phyloP scores from a whole-genome alignment of 148 eudicot genomes.

The Vaccinium darrowii region DNA sequence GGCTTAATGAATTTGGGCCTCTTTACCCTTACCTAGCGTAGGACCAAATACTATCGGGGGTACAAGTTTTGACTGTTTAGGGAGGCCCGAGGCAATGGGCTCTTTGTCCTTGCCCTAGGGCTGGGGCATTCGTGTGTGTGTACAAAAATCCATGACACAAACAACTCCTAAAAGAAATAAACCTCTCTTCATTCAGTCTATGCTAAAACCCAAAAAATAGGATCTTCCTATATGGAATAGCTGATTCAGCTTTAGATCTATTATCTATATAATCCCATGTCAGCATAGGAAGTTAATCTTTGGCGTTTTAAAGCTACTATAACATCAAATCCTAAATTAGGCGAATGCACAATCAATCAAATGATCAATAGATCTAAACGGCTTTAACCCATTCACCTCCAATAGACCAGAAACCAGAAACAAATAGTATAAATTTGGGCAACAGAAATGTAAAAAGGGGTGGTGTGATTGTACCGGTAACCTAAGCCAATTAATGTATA shows the following conservation, averaged over 20 bases:
- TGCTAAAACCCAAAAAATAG: neutral
- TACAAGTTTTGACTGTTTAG: too few species aligned
- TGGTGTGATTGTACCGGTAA: neutral
- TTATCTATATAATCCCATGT: neutral
- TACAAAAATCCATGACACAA: neutral
- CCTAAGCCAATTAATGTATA: neutral
- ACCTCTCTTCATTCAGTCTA: neutral
- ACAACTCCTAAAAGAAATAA: neutral
- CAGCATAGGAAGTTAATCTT: neutral
- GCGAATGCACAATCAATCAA: neutral
- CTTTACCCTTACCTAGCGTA: neutral
- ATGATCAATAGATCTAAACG: constrained; percentile 1
- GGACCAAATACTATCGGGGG: neutral
- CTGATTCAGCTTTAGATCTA: constrained; percentile 2
- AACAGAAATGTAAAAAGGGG: neutral
- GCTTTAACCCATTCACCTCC: neutral
- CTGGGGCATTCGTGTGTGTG: neutral
- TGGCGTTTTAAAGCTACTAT: neutral
- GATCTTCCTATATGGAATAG: neutral
- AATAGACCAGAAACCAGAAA: neutral
- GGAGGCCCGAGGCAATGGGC: neutral
- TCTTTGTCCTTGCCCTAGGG: neutral
- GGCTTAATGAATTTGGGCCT: neutral
- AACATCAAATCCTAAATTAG: neutral
- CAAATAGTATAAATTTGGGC: neutral